phyloP scores from a whole-genome alignment of 805 yeast genomes.

The Metschnikowia koreensis region DNA sequence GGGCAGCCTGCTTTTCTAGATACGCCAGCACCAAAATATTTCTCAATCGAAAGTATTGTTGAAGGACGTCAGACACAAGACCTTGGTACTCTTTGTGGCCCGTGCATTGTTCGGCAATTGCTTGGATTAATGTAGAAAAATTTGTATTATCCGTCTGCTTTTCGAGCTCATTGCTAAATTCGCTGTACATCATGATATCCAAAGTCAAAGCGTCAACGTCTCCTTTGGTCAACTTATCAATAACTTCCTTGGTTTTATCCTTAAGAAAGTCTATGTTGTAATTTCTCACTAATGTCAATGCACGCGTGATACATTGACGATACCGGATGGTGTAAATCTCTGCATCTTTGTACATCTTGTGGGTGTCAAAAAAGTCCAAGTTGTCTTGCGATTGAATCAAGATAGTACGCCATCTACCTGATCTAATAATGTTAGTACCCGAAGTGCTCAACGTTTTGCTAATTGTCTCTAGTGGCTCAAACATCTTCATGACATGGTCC shows the following conservation, averaged over 20 bases:
- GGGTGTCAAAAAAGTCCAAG: slow-evolving; percentile 54
- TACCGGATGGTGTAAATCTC: slow-evolving; percentile 69
- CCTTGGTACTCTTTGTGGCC: slow-evolving; percentile 60
- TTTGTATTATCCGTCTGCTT: slow-evolving; percentile 16
- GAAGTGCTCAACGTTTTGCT: slow-evolving; percentile 64
- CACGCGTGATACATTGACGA: slow-evolving; percentile 79
- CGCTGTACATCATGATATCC: slow-evolving; percentile 20
- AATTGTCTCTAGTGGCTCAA: slow-evolving; percentile 69
- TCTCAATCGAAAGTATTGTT: slow-evolving; percentile 62
- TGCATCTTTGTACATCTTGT: slow-evolving; percentile 57
- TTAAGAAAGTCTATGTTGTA: slow-evolving; percentile 52
- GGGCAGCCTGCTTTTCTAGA: slow-evolving; percentile 30
- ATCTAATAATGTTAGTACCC: slow-evolving; percentile 62
- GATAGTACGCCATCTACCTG: slow-evolving; percentile 31
- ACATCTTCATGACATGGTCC: slow-evolving; percentile 50
- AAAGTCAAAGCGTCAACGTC: slow-evolving; percentile 10
- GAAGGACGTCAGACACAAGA: slow-evolving; percentile 61
- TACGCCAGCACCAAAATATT: slow-evolving; percentile 44
- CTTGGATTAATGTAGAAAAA: slow-evolving; percentile 13
- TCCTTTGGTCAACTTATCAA: slow-evolving; percentile 6
- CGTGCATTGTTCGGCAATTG: slow-evolving; percentile 17
- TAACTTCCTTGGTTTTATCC: slow-evolving; percentile 7
- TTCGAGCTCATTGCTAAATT: slow-evolving; percentile 16
- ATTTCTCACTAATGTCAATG: slow-evolving; percentile 70
- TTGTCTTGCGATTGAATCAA: slow-evolving; percentile 65